Evolutionary conservation across 2,329 filamentous ascomycete species (phyloP), one percentile per base, ranked within the genome.

Genomic region (Dactylellina parvicollis): DNA sequence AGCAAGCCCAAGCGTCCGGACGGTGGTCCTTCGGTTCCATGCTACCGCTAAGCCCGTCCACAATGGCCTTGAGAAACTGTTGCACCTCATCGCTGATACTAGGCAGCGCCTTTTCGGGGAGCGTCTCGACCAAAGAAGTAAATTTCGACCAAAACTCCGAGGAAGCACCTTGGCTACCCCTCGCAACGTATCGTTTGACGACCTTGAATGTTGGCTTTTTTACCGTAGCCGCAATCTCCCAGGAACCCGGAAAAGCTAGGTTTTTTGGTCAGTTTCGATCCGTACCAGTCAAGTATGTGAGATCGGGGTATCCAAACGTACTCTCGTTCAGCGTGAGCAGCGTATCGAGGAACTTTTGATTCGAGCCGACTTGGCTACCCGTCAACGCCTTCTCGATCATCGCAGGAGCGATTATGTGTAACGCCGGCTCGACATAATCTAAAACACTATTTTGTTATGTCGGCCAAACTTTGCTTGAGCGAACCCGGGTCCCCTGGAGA

Each of bases 151-250:
- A 99, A 78, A 89, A 96, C 8, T 84, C 85, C 2, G 84, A 81
- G 0, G 87, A 83, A 2, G 90, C 90, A n/a, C 88, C 87, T 78
- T 97, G 91, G 0, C 94, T 96, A 1, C 95, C 94, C 77, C 89
- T 91, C 74, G 90, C 88, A 4, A 98, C 83, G 76, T 96, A 95
- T 7, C 87, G 83, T 54, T 86, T 85, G 2, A 99, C 80, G 20
- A 89, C 82, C 2, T 82, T 82, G 1, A 86, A 76, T 0, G 86
- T 83, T 0, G 85, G 81, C 65, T 85, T 86, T 75, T 87, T 86
- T n/a, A 82, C 82, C 12, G 80, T 82, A 2, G 82, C 71, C 83
- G 70, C 70, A 42, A 74, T 67, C n/a, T 59, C 70, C 70, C 70
- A 74, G 10, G 52, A 62, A n/a, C n/a, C 32, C 28, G 70, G 70